Percentiles rank a stretch among this genome's conserved stretches.
These are phyloP conservation scores for Sphenostylis stenocarpa DNA, from an alignment of 306 rosid species.

Conservation along the genomic window DNA sequence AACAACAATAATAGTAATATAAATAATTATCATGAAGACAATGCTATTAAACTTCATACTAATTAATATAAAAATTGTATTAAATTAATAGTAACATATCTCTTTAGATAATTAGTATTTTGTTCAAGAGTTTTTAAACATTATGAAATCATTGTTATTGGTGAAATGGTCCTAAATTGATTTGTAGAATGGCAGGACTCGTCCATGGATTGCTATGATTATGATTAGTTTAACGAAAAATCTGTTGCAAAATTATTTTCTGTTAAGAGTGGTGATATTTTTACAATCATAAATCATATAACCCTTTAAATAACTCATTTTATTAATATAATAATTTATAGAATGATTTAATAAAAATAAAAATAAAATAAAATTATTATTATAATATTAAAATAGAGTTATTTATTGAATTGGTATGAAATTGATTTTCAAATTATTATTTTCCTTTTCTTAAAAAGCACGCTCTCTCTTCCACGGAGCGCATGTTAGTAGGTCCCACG, in stretches of 20 bases:
- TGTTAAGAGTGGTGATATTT: no score
- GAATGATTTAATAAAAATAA: no score
- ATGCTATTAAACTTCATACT: background rate
- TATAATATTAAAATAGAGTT: no score
- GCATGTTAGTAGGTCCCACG: conserved; percentile 66
- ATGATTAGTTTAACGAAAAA: conserved; percentile 24
- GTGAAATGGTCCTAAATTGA: background rate
- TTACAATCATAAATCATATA: no score
- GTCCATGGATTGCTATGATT: conserved; percentile 7
- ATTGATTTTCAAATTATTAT: no score
- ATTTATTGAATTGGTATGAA: no score
- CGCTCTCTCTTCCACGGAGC: conserved; percentile 25
- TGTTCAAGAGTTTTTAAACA: background rate
- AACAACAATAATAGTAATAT: no score
- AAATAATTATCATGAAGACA: no score
- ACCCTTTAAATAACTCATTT: no score
- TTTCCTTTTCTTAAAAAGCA: conserved; percentile 41
- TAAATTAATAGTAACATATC: background rate
- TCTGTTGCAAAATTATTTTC: background rate
- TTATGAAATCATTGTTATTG: no score
- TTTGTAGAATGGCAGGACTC: background rate
- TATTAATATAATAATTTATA: no score
- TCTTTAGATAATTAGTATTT: background rate
- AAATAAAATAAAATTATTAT: no score
- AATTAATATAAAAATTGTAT: background rate